Percentiles rank a stretch among this genome's conserved stretches.
These are phyloP conservation scores for Pythium myriotylum DNA, from an alignment of 352 stramenopile species.

Conservation along the genomic window DNA sequence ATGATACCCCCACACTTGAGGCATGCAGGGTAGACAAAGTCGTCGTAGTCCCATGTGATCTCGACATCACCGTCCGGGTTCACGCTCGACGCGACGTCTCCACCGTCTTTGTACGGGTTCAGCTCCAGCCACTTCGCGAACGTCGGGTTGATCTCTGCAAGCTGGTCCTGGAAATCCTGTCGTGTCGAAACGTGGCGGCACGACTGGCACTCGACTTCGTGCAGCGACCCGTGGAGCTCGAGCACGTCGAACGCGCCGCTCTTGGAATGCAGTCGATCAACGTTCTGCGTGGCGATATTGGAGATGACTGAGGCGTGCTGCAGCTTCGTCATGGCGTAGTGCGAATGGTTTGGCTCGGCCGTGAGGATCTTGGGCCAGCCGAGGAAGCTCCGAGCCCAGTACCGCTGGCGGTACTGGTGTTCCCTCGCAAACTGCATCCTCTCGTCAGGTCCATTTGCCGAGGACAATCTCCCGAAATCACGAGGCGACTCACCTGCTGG, in stretches of 20 bases:
- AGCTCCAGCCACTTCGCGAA: constrained; percentile 43
- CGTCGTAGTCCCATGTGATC: constrained; percentile 82
- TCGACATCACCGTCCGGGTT: constrained; percentile 95
- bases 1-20: constrained; percentile 74
- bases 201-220: constrained; percentile 84
- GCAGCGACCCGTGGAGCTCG: constrained; percentile 93
- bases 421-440: constrained; percentile 53
- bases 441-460: constrained; percentile 1
- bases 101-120: constrained; percentile 39
- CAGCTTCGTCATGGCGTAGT: constrained; percentile 87
- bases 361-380: constrained; percentile 84
- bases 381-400: constrained; percentile 93
- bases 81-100: constrained; percentile 78
- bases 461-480: neutral
- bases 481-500: constrained; percentile 86
- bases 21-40: constrained; percentile 82
- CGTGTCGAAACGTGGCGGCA: constrained; percentile 74
- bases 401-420: constrained; percentile 86
- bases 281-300: constrained; percentile 96
- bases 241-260: constrained; percentile 90
- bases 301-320: constrained; percentile 48
- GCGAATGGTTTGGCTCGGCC: constrained; percentile 87
- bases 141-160: constrained; percentile 83
- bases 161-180: constrained; percentile 84
- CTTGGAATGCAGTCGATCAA: constrained; percentile 94